These are phyloP conservation scores for Hymenoscyphus fructigenus DNA, from an alignment of 2,329 filamentous ascomycete genomes.

Conservation along the genomic window DNA sequence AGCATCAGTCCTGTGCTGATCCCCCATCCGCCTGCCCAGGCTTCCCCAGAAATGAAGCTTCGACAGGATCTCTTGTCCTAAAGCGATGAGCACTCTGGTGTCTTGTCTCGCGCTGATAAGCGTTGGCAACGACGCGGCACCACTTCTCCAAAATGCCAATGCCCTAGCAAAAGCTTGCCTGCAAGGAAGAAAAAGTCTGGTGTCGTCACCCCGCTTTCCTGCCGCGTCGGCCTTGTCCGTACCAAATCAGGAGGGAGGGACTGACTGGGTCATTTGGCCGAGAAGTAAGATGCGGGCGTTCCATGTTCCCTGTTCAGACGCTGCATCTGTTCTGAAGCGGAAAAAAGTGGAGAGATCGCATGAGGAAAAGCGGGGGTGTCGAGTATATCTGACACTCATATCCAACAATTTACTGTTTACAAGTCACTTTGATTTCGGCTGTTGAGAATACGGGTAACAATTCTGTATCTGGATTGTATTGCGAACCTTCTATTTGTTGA, in stretches of 20 bases:
- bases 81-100: neutral
- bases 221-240: neutral
- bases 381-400: neutral
- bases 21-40: neutral
- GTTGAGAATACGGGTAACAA: neutral
- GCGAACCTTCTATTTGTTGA: neutral
- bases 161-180: neutral
- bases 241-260: neutral
- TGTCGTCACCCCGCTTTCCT: conserved; percentile 1
- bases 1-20: neutral
- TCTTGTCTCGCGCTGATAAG: neutral
- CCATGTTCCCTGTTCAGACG: neutral
- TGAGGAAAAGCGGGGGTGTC: neutral
- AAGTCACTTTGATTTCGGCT: neutral
- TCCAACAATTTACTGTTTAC: neutral
- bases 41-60: neutral
- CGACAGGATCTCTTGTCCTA: neutral
- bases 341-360: neutral
- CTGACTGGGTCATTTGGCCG: neutral
- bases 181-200: neutral
- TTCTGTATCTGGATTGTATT: neutral
- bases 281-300: neutral
- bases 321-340: neutral
- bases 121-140: neutral
- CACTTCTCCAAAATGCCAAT: neutral